Conservation (phyloP, 1,284 basidiomycete genomes). For the Irpex lacteus region DNA sequence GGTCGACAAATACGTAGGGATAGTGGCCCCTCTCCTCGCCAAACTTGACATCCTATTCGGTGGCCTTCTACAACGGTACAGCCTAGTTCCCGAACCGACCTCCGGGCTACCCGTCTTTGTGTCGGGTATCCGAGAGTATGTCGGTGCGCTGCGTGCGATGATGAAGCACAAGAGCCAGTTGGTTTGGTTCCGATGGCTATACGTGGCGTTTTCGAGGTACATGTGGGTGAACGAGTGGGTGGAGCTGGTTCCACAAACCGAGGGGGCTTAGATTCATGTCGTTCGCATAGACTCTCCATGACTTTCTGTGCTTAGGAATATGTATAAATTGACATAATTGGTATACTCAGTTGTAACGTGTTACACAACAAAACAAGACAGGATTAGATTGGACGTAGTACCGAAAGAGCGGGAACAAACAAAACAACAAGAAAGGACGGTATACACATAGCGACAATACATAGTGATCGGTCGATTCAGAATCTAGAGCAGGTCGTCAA, state of each 20-base stretch:
- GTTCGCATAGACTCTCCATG: neutral
- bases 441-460: neutral
- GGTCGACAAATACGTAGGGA: conserved; percentile 59
- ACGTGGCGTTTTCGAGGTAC: conserved; percentile 81
- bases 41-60: conserved; percentile 40
- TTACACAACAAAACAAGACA: neutral
- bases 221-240: conserved; percentile 91
- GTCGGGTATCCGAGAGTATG: conserved; percentile 55
- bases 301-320: neutral
- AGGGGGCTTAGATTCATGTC: neutral
- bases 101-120: conserved; percentile 42
- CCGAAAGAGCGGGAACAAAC: neutral
- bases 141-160: conserved; percentile 68
- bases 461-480: neutral
- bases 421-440: neutral
- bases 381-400: neutral
- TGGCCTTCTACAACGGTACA: conserved; percentile 15
- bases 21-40: conserved; percentile 43
- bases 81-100: conserved; percentile 6
- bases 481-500: conserved; percentile 20
- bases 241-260: conserved; percentile 18
- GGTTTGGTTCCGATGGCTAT: conserved; percentile 89
- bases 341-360: neutral
- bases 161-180: conserved; percentile 73
- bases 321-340: neutral